These are phyloP conservation scores for Vitis rotundifolia DNA, from an alignment of 164 flowering plant species.

Conservation along the genomic window DNA sequence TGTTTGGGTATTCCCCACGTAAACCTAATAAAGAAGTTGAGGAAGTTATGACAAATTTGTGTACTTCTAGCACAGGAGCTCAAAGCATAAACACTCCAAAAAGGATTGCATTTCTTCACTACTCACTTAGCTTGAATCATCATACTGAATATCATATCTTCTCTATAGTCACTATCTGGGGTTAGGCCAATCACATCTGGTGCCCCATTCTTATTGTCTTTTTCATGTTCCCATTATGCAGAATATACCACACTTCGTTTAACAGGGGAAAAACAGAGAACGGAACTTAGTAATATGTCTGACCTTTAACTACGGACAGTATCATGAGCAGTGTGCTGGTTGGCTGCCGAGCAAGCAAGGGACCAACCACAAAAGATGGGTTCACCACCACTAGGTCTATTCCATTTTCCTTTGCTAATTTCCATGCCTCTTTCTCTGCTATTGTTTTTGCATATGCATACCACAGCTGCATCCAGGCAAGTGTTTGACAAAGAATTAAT, in stretches of 20 bases:
- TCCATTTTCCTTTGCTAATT: slow-evolving; percentile 48
- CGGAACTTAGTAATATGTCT: background rate
- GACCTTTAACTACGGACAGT: slow-evolving; percentile 64
- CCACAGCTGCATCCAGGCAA: slow-evolving; percentile 58
- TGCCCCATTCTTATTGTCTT: no score
- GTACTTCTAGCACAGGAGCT: no score
- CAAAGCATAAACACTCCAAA: no score
- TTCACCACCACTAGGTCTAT: slow-evolving; percentile 77
- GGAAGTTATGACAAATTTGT: background rate
- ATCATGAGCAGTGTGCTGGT: slow-evolving; percentile 73
- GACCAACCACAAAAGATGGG: slow-evolving; percentile 83
- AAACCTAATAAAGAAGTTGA: slow-evolving; percentile 35
- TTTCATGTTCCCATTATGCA: no score
- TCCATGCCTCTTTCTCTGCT: slow-evolving; percentile 78
- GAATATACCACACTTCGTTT: no score
- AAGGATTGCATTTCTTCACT: no score
- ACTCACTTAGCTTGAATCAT: no score
- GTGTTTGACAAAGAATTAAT: no score
- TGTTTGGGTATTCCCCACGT: slow-evolving; percentile 63
- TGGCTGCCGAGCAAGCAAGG: slow-evolving; percentile 79
- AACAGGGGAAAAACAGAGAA: no score
- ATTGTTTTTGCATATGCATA: slow-evolving; percentile 79
- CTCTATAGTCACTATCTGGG: no score
- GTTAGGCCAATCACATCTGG: no score
- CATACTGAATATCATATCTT: no score